Base-by-base conservation (phyloP, 1,284 basidiomycete species). In the Melanopsichium pennsylvanicum region DNA sequence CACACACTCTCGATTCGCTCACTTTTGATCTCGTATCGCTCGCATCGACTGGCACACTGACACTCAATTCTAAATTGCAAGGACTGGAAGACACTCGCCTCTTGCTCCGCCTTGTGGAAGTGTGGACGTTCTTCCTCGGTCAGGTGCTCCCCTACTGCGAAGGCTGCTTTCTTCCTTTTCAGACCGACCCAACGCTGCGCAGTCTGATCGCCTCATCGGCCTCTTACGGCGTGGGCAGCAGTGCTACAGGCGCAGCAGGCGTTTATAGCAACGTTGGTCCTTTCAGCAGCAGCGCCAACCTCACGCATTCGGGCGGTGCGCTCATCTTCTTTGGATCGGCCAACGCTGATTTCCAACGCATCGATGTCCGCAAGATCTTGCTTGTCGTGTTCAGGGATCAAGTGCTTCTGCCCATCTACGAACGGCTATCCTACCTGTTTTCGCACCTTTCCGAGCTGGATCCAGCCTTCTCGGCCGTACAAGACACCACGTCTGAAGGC, bases 91-190 rank as follows among this genome's bases (percentile, higher is more conserved):
- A 79, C 39, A 86, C 89, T 39, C 86, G 88, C 70, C 85, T 97
- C 5, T 83, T 94, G 15, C 84, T 84, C 1, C 85, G 91, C 9
- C 85, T 95, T 10, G 90, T 92, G 1, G 92, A 95, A 70, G 85
- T 91, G 13, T 97, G 94, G 94, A 87, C 86, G 6, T 94, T 95
- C 84, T 97, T 96, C 83, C 96, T 92, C 88, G 90, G 91, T 66
- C 89, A 92, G 62, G 88, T 97, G 18, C 83, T 97, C 1, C 92
- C 93, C 1, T 94, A 93, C 78, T 84, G 93, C 34, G 91, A 93
- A 84, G 85, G 83, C 19, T 82, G 84, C 58, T 85, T 85, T 55
- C 78, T 85, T 16, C 84, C 85, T 0, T 46, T 83, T 0, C 72
- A 76, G 6, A 78, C 77, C 12, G 78, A 82, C 56, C 54, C 72